A percentile compares a stretch with the other conserved stretches of the same genome.
Conservation (phyloP, 2,329 filamentous ascomycete species). For the Fusarium staphyleae region DNA sequence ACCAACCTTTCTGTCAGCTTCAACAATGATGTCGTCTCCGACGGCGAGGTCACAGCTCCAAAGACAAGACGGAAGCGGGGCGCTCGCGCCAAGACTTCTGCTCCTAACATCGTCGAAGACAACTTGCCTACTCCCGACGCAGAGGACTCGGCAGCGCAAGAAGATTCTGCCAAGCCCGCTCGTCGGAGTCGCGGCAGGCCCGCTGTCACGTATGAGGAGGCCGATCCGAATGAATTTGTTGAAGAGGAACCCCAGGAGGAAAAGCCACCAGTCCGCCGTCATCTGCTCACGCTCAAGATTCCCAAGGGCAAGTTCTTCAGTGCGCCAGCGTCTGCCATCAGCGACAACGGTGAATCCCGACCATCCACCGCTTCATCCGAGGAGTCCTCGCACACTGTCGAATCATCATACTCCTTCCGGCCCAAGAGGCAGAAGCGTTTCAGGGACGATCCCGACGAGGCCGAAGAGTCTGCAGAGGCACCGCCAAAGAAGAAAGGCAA, state of each 20-base stretch:
- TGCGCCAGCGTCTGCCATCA: constrained; percentile 47
- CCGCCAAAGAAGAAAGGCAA: constrained; percentile 51
- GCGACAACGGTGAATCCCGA: constrained; percentile 55
- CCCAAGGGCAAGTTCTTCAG: constrained; percentile 51
- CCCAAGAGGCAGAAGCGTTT: constrained; percentile 64
- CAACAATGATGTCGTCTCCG: constrained; percentile 45
- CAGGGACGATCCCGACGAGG: constrained; percentile 56
- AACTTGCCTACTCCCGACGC: constrained; percentile 27
- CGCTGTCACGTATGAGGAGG: constrained; percentile 42
- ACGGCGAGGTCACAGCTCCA: constrained; percentile 40
- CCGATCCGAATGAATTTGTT: constrained; percentile 40
- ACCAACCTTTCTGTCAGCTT: constrained; percentile 43
- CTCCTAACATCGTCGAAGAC: constrained; percentile 39
- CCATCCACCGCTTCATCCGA: constrained; percentile 63
- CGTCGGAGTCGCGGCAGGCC: constrained; percentile 40
- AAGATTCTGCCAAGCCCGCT: constrained; percentile 33
- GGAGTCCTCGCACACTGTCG: constrained; percentile 55
- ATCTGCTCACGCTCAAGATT: constrained; percentile 50
- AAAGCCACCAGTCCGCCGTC: constrained; percentile 43
- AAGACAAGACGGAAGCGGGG: constrained; percentile 45
- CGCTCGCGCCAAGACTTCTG: constrained; percentile 38
- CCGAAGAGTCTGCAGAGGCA: constrained; percentile 46
- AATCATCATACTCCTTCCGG: constrained; percentile 61
- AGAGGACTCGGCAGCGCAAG: constrained; percentile 29
- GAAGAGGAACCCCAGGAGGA: constrained; percentile 41